Percentiles rank a stretch among this genome's conserved stretches.
Conservation (phyloP, 345 rosid species). For the Populus pruinosa region DNA sequence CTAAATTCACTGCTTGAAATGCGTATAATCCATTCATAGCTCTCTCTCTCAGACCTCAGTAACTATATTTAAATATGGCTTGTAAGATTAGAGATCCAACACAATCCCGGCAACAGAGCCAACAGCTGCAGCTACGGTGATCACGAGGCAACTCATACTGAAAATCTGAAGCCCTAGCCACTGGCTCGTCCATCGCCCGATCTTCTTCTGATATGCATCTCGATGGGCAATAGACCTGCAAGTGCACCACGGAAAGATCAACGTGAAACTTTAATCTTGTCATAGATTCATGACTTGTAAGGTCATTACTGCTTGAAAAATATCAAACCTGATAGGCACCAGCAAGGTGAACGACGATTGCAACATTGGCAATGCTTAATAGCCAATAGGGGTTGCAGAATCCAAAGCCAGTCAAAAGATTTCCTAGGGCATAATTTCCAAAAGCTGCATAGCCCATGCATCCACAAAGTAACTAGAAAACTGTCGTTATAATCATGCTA, state of each 20-base stretch:
- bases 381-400: slow-evolving; percentile 85
- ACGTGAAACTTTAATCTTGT: background rate
- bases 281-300: background rate
- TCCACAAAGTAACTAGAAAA: slow-evolving; percentile 70
- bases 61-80: slow-evolving; percentile 46
- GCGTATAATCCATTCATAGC: no score
- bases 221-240: slow-evolving; percentile 49
- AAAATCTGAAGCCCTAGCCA: slow-evolving; percentile 48
- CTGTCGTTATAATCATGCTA: slow-evolving; percentile 47
- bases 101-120: slow-evolving; percentile 56
- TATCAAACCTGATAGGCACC: slow-evolving; percentile 17
- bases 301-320: background rate
- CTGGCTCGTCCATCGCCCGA: slow-evolving; percentile 30
- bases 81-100: slow-evolving; percentile 50
- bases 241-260: background rate
- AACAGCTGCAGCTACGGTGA: slow-evolving; percentile 41
- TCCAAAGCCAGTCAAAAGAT: slow-evolving; percentile 72
- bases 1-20: background rate
- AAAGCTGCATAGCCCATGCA: slow-evolving; percentile 85
- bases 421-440: slow-evolving; percentile 68
- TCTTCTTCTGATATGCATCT: slow-evolving; percentile 46
- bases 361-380: slow-evolving; percentile 5
- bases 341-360: slow-evolving; percentile 70
- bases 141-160: slow-evolving; percentile 33
- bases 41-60: slow-evolving; percentile 9